These are phyloP conservation scores for Lunularia cruciata DNA, from an alignment of 225 moss, liverwort and hornwort genomes.

Conservation along the genomic window DNA sequence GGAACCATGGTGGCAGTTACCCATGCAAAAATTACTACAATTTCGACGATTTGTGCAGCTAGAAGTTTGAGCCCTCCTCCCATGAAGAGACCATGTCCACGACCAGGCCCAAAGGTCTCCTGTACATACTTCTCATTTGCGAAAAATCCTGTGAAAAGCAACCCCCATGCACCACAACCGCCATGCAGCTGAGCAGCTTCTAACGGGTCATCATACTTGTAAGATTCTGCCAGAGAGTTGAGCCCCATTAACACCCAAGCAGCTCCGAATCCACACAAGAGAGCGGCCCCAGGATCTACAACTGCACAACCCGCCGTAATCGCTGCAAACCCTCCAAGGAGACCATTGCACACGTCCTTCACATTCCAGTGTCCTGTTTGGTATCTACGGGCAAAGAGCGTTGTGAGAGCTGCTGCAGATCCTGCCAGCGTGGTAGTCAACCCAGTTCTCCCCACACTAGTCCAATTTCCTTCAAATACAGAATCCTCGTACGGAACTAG, in stretches of 20 bases:
- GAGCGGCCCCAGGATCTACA: constrained; percentile 63
- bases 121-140: constrained; percentile 57
- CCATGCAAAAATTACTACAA: constrained; percentile 50
- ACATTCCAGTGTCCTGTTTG: constrained; percentile 71
- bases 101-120: constrained; percentile 26
- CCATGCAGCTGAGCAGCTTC: constrained; percentile 75
- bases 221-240: constrained; percentile 48
- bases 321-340: constrained; percentile 69
- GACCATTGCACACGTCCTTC: constrained; percentile 63
- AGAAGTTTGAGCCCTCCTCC: constrained; percentile 63
- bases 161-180: constrained; percentile 68
- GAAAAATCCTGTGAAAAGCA: constrained; percentile 61
- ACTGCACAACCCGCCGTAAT: constrained; percentile 64
- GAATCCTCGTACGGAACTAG: constrained; percentile 26
- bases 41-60: constrained; percentile 59
- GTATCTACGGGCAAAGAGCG: constrained; percentile 57
- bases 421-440: constrained; percentile 68
- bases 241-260: constrained; percentile 65
- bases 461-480: constrained; percentile 51
- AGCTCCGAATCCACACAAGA: constrained; percentile 64
- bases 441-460: constrained; percentile 65
- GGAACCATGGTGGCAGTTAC: constrained; percentile 52
- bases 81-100: constrained; percentile 49
- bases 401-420: constrained; percentile 55
- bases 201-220: constrained; percentile 61